These are phyloP conservation scores for Eudorina sp. DNA, from an alignment of 139 green algal genomes.

Conservation along the genomic window DNA sequence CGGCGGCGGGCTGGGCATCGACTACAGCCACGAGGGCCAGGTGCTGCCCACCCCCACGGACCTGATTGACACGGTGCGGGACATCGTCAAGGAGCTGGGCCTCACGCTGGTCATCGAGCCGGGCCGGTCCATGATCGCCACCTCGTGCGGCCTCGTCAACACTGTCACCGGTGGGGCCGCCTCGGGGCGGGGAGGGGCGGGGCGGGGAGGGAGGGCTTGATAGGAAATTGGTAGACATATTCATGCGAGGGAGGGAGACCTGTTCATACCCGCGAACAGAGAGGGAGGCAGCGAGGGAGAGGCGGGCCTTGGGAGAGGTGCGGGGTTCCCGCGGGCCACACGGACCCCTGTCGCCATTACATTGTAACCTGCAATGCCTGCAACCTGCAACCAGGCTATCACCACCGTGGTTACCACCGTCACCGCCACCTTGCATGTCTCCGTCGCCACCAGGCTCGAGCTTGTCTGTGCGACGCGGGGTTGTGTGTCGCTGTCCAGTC, in stretches of 20 bases:
- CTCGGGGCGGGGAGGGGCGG: not conserved
- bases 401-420: too few relatives aligned
- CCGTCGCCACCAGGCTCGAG: too few relatives aligned
- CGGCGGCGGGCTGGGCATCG: conserved; percentile 96
- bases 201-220: not conserved
- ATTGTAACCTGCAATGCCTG: too few relatives aligned
- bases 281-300: not conserved
- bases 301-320: too few relatives aligned
- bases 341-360: too few relatives aligned
- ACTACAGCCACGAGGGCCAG: conserved; percentile 85
- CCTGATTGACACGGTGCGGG: conserved; percentile 93
- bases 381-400: too few relatives aligned
- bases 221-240: not conserved
- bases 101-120: conserved; percentile 97
- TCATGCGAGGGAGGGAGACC: not conserved
- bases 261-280: not conserved
- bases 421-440: too few relatives aligned
- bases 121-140: conserved; percentile 94
- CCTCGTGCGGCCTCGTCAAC: conserved; percentile 84
- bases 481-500: too few relatives aligned
- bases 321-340: too few relatives aligned
- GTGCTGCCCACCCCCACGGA: conserved; percentile 91
- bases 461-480: too few relatives aligned
- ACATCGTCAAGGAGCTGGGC: conserved; percentile 80
- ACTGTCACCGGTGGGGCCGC: conserved; percentile 80